Evolutionary conservation across 257 asterid species (phyloP).

Genomic region (Solanum peruvianum): DNA sequence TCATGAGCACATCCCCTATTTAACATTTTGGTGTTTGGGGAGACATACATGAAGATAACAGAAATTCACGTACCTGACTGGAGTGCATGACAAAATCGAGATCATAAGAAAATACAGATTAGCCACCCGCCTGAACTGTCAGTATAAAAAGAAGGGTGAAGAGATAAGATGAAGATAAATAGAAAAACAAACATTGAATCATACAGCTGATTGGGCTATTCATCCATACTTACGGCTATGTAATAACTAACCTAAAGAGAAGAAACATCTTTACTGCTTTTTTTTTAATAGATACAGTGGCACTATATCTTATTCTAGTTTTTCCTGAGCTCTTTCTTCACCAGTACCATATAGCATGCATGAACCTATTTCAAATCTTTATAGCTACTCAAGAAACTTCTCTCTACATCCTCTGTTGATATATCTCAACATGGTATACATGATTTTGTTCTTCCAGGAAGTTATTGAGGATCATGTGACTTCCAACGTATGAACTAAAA

Average conservation of each 20-base stretch:
- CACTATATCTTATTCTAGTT: not conserved
- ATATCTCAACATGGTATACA: not conserved
- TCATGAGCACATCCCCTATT: not conserved
- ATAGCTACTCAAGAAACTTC: not conserved
- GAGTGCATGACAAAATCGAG: constrained; percentile 97
- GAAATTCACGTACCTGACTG: constrained; percentile 58
- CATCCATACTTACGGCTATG: not conserved
- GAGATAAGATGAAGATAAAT: constrained; percentile 30
- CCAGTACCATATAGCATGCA: not conserved
- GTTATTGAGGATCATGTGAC: not conserved
- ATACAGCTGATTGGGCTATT: not conserved
- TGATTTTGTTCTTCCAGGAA: not conserved
- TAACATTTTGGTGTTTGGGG: not conserved
- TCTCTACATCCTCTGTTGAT: not conserved
- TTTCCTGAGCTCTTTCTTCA: not conserved
- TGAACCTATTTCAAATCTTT: not conserved
- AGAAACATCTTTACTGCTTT: not conserved
- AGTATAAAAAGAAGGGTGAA: constrained; percentile 20
- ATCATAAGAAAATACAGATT: constrained; percentile 98
- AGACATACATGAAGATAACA: not conserved
- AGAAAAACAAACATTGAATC: not conserved
- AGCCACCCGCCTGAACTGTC: constrained; percentile 99
- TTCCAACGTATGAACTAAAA: not conserved
- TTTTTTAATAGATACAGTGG: not conserved
- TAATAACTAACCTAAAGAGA: not conserved